Percentiles rank a stretch among this genome's conserved stretches.
phyloP scores from a whole-genome alignment of 176 grass and related monocot species.

The Olyra latifolia region DNA sequence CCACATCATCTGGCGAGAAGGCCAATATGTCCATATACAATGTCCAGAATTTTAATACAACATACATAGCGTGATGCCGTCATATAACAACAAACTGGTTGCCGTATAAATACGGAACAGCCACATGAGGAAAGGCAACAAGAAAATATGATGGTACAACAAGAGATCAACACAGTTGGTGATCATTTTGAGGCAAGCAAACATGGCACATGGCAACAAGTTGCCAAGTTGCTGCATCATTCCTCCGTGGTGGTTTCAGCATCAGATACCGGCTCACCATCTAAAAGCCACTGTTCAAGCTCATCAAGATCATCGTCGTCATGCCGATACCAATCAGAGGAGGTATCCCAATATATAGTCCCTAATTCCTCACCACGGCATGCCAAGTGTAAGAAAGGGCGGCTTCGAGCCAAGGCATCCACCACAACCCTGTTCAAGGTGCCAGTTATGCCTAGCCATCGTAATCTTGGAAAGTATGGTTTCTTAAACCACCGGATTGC shows the following conservation, averaged over 20 bases:
- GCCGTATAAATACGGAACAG: neutral
- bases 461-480: constrained; percentile 80
- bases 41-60: constrained; percentile 7
- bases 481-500: constrained; percentile 94
- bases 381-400: constrained; percentile 78
- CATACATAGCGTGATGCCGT: neutral
- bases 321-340: constrained; percentile 62
- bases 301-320: constrained; percentile 81
- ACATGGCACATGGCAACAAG: constrained; percentile 5
- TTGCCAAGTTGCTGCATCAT: constrained; percentile 36
- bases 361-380: constrained; percentile 81
- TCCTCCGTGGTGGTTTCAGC: constrained; percentile 34
- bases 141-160: constrained; percentile 25
- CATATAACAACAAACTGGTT: neutral
- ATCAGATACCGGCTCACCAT: constrained; percentile 33
- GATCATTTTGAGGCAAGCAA: constrained; percentile 14
- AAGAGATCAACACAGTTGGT: neutral
- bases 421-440: constrained; percentile 88
- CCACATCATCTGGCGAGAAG: neutral
- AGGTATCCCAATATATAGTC: constrained; percentile 50
- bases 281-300: constrained; percentile 79
- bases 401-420: constrained; percentile 70
- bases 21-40: neutral
- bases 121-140: neutral
- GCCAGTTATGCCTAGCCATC: constrained; percentile 80